phyloP scores from a whole-genome alignment of 257 asterid species.

The Paulownia fortunei region DNA sequence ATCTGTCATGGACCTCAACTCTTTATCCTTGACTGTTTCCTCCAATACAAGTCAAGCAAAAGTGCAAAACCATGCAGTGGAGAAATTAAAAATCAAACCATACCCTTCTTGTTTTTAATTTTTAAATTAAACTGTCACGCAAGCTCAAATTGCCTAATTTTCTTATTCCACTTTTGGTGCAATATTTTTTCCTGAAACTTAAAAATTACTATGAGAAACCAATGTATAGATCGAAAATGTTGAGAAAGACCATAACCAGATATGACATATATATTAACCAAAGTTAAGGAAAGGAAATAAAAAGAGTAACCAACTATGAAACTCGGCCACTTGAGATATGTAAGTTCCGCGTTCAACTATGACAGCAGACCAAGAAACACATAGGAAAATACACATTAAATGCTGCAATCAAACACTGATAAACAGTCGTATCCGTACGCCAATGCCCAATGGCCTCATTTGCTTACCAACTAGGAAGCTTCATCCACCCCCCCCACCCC shows the following conservation, averaged over 20 bases:
- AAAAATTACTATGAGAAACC: too few species aligned
- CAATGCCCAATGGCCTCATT: constrained; percentile 34
- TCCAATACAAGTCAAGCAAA: neutral
- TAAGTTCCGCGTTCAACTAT: constrained; percentile 37
- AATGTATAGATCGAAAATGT: too few species aligned
- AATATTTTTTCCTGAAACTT: too few species aligned
- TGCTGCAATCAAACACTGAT: constrained; percentile 33
- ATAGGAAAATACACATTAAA: constrained; percentile 17
- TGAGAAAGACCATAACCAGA: too few species aligned
- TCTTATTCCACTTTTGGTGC: too few species aligned
- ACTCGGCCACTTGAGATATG: too few species aligned
- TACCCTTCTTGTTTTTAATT: too few species aligned
- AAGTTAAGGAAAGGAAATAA: too few species aligned
- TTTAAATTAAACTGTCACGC: too few species aligned
- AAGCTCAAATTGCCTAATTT: too few species aligned
- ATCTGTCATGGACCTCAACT: neutral
- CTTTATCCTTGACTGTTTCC: neutral
- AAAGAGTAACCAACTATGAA: too few species aligned
- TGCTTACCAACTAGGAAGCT: constrained; percentile 48
- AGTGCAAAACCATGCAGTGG: neutral
- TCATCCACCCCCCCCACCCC: constrained; percentile 27
- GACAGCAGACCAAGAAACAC: constrained; percentile 33
- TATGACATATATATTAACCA: neutral
- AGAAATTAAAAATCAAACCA: neutral
- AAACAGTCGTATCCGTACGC: neutral